These are phyloP conservation scores for Microsporum audouinii DNA, from an alignment of 2,329 filamentous ascomycete species.

Conservation along the genomic window DNA sequence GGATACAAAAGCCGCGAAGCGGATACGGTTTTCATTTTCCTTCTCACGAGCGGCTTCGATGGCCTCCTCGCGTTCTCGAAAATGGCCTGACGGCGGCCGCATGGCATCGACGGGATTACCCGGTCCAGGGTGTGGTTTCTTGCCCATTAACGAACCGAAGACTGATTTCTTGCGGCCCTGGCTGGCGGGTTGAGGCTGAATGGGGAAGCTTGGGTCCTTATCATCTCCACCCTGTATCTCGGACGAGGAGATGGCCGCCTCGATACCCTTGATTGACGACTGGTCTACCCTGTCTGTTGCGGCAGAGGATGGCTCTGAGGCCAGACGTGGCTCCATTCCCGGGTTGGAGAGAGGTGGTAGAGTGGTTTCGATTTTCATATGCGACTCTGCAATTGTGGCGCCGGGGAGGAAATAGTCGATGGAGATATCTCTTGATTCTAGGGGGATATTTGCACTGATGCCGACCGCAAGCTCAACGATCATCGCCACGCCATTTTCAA, in stretches of 20 bases:
- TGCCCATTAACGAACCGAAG: constrained; percentile 32
- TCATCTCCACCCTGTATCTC: constrained; percentile 5
- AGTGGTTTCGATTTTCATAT: constrained; percentile 73
- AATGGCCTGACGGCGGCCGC: constrained; percentile 3
- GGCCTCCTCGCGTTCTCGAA: constrained; percentile 12
- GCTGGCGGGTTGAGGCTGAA: constrained; percentile 11
- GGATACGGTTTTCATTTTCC: constrained; percentile 41
- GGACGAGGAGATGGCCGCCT: constrained; percentile 8
- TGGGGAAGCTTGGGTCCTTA: constrained; percentile 10
- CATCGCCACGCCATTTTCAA: constrained; percentile 82
- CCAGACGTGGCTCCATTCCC: constrained; percentile 14
- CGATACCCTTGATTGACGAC: constrained; percentile 14
- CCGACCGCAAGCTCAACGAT: constrained; percentile 84
- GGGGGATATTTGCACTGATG: constrained; percentile 72
- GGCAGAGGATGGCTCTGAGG: constrained; percentile 13
- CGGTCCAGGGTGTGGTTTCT: constrained; percentile 20
- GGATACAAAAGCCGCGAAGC: constrained; percentile 63
- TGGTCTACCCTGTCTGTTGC: constrained; percentile 14
- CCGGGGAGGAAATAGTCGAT: constrained; percentile 78
- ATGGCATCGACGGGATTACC: constrained; percentile 1
- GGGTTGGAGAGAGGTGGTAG: constrained; percentile 50
- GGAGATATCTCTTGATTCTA: constrained; percentile 82
- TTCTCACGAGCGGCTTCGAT: constrained; percentile 3
- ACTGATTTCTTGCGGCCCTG: constrained; percentile 33
- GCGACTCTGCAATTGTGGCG: constrained; percentile 53